Conservation (phyloP, 805 yeast species). For the Debaryomyces maramus region DNA sequence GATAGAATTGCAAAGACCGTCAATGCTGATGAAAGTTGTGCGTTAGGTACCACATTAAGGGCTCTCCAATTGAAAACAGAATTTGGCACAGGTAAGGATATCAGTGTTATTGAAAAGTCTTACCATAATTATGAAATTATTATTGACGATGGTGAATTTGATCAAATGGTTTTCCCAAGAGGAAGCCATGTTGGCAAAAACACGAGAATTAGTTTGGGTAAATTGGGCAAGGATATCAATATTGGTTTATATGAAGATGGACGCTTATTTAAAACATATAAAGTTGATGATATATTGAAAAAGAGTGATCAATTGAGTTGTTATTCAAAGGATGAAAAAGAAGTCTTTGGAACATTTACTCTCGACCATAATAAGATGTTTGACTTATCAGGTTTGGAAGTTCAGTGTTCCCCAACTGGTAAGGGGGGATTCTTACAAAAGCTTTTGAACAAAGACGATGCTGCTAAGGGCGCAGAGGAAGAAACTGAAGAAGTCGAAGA, state of each 20-base stretch:
- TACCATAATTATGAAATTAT: constrained; percentile 47
- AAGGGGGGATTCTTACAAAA: constrained; percentile 24
- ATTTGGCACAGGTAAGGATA: constrained; percentile 59
- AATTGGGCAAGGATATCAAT: constrained; percentile 26
- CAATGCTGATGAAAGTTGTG: constrained; percentile 95
- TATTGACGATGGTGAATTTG: constrained; percentile 24
- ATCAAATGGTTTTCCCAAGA: constrained; percentile 41
- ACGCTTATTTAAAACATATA: constrained; percentile 27
- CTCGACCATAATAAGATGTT: constrained; percentile 54
- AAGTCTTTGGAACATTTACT: constrained; percentile 41
- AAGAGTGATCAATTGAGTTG: constrained; percentile 43
- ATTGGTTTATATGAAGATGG: constrained; percentile 42
- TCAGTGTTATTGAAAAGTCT: constrained; percentile 58
- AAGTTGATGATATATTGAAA: constrained; percentile 23
- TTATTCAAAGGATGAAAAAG: constrained; percentile 24
- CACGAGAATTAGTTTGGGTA: constrained; percentile 38
- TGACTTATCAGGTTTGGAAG: constrained; percentile 43
- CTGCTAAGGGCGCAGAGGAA: constrained; percentile 22
- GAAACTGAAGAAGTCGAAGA: constrained; percentile 15
- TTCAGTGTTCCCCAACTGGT: constrained; percentile 37
- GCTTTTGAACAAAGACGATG: constrained; percentile 21
- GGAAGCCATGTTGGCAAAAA: constrained; percentile 43
- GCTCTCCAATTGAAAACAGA: constrained; percentile 71
- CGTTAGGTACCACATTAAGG: constrained; percentile 82
- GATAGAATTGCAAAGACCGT: constrained; percentile 74